phyloP scores from a whole-genome alignment of 2,329 filamentous ascomycete species.

The Trichoderma breve region DNA sequence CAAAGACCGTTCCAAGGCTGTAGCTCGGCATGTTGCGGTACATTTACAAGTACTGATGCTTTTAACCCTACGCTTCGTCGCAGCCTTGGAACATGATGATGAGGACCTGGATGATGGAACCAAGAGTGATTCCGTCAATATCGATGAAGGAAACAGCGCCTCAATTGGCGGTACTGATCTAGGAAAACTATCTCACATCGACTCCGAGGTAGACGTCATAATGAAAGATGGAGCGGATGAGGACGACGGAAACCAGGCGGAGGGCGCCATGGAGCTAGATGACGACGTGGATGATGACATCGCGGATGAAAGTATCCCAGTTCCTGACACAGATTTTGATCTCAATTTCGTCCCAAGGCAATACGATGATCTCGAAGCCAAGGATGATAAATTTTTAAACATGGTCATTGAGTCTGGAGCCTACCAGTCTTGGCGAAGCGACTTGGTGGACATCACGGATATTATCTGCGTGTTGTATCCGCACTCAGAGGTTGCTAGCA shows the following conservation, averaged over 20 bases:
- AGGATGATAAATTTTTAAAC: background rate
- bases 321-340: background rate
- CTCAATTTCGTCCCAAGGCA: background rate
- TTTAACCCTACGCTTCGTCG: conserved; percentile 16
- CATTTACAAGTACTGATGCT: conserved; percentile 19
- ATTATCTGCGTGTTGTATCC: too few relatives aligned
- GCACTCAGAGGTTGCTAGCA: too few relatives aligned
- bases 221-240: background rate
- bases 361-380: background rate
- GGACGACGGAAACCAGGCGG: background rate
- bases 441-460: too few relatives aligned
- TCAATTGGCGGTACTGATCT: background rate
- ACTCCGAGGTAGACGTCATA: background rate
- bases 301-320: background rate
- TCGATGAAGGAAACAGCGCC: conserved; percentile 3
- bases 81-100: background rate
- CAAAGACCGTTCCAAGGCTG: background rate
- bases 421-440: background rate
- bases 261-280: background rate
- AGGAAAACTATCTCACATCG: background rate
- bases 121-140: conserved; percentile 8
- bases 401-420: conserved; percentile 2
- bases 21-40: conserved; percentile 15
- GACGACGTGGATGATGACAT: background rate
- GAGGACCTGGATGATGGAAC: background rate